These are phyloP conservation scores for Uromyces viciae-fabae DNA, from an alignment of 1,284 basidiomycete genomes.

Conservation along the genomic window DNA sequence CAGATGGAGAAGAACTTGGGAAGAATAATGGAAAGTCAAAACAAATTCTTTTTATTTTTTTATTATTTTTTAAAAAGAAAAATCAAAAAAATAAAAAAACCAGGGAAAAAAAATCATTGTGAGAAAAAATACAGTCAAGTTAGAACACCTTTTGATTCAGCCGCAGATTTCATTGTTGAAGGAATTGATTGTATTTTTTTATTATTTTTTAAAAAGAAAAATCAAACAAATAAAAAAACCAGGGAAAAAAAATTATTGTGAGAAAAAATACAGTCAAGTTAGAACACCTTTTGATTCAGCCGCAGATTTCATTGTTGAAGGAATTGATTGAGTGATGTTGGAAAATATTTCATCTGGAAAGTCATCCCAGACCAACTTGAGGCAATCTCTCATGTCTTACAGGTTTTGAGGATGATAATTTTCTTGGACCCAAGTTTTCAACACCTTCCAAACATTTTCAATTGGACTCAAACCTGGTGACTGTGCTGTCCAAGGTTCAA, in stretches of 20 bases:
- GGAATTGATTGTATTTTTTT: slow-evolving; percentile 14
- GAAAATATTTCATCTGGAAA: background rate
- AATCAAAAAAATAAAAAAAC: no score
- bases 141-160: background rate
- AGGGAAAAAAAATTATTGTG: no score
- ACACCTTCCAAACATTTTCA: slow-evolving; percentile 25
- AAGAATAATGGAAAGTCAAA: no score
- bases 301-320: background rate
- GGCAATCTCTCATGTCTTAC: background rate
- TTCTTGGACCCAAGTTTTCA: slow-evolving; percentile 12
- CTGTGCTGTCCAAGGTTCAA: background rate
- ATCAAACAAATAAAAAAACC: no score
- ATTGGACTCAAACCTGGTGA: slow-evolving; percentile 34
- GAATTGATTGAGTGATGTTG: slow-evolving; percentile 3
- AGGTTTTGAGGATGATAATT: background rate
- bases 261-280: no score
- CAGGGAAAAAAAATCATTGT: no score
- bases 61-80: no score
- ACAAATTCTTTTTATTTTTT: no score
- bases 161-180: background rate
- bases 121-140: no score
- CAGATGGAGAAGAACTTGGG: no score
- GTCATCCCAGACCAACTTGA: slow-evolving; percentile 10
- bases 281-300: background rate
- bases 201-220: no score